Evolutionary conservation across 495 filamentous ascomycete genomes (phyloP).

Genomic region (Lineolata rhizophorae): DNA sequence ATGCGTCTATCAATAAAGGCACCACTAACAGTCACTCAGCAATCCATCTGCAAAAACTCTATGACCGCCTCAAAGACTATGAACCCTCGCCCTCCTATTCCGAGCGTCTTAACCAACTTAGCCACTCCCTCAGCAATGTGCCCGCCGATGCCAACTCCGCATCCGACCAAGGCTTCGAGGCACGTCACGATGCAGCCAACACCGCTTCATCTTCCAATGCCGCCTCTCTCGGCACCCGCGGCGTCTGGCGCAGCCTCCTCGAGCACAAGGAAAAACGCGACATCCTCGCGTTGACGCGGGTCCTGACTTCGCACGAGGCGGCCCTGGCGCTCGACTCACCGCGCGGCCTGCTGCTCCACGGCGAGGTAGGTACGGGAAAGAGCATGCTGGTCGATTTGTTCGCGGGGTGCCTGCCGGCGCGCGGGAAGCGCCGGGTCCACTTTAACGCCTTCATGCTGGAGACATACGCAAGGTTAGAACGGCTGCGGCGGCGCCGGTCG

Average conservation of each 20-base stretch:
- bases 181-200: background rate
- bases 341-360: slow-evolving; percentile 41
- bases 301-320: slow-evolving; percentile 37
- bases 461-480: slow-evolving; percentile 37
- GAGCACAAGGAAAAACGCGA: slow-evolving; percentile 20
- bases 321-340: slow-evolving; percentile 40
- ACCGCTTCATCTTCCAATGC: background rate
- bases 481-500: slow-evolving; percentile 16
- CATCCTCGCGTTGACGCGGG: slow-evolving; percentile 33
- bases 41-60: slow-evolving; percentile 45
- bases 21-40: slow-evolving; percentile 15
- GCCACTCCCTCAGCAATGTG: slow-evolving; percentile 18
- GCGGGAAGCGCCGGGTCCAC: slow-evolving; percentile 45
- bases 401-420: slow-evolving; percentile 40
- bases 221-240: slow-evolving; percentile 6
- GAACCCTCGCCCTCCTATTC: slow-evolving; percentile 39
- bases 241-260: slow-evolving; percentile 17
- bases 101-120: slow-evolving; percentile 28
- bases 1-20: slow-evolving; percentile 1
- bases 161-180: background rate
- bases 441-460: slow-evolving; percentile 62
- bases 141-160: slow-evolving; percentile 1
- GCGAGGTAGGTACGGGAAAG: slow-evolving; percentile 52
- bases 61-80: slow-evolving; percentile 44
- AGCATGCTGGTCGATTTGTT: slow-evolving; percentile 50